These are phyloP conservation scores for Elongisporangium prolatum DNA, from an alignment of 352 stramenopile species.

Conservation along the genomic window DNA sequence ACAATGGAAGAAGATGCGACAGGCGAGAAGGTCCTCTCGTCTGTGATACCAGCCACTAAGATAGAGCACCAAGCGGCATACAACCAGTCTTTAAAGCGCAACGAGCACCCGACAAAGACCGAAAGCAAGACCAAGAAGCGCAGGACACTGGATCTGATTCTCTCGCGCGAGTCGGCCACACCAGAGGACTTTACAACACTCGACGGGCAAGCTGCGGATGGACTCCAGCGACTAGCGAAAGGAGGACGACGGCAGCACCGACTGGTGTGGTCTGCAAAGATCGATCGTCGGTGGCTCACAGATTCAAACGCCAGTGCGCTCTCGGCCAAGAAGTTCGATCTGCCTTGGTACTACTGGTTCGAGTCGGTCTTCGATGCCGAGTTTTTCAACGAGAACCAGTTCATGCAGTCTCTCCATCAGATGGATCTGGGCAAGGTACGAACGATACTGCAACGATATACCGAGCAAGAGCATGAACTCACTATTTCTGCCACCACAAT, in stretches of 20 bases:
- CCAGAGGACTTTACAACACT: background rate
- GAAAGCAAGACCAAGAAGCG: background rate
- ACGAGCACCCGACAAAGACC: background rate
- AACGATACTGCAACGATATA: background rate
- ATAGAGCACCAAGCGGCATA: background rate
- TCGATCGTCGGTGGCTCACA: background rate
- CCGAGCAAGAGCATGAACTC: too few relatives aligned
- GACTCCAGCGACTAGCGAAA: constrained; percentile 3
- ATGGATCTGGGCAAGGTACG: constrained; percentile 63
- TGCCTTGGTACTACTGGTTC: constrained; percentile 75
- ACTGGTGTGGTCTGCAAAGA: constrained; percentile 6
- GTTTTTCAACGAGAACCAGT: constrained; percentile 78
- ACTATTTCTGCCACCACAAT: background rate
- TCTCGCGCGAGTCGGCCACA: background rate
- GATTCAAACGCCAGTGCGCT: background rate
- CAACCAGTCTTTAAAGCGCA: background rate
- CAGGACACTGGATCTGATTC: background rate
- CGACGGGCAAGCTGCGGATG: background rate
- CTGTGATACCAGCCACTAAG: background rate
- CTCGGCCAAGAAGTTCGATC: constrained; percentile 26
- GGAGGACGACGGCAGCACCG: constrained; percentile 3
- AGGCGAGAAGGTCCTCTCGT: too few relatives aligned
- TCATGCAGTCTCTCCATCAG: constrained; percentile 57
- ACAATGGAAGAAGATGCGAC: background rate
- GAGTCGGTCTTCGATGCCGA: constrained; percentile 56